Conservation (phyloP, 352 stramenopile species). For the Globisporangium middletonii region DNA sequence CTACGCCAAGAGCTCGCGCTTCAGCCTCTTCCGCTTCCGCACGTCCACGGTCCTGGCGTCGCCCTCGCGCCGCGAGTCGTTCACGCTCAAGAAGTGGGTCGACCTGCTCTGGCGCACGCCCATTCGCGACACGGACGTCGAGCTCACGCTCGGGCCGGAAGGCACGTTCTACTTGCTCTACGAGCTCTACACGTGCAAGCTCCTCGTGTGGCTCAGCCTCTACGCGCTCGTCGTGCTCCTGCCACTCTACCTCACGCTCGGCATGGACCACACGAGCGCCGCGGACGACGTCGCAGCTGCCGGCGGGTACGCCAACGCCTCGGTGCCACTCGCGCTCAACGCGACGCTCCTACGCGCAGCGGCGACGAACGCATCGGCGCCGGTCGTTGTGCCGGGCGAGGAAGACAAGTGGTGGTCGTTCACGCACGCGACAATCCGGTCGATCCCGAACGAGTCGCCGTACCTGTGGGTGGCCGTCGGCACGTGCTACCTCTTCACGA, state of each 20-base stretch:
- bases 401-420: conserved; percentile 72
- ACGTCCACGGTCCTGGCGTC: conserved; percentile 39
- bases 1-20: conserved; percentile 55
- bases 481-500: conserved; percentile 72
- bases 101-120: conserved; percentile 68
- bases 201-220: conserved; percentile 52
- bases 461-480: conserved; percentile 74
- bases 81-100: conserved; percentile 55
- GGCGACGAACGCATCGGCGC: neutral
- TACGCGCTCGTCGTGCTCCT: conserved; percentile 67
- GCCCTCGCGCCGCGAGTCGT: conserved; percentile 23
- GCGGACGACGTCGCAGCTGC: neutral
- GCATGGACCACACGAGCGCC: conserved; percentile 20
- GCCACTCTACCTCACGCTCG: conserved; percentile 63
- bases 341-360: neutral
- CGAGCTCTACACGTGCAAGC: conserved; percentile 65
- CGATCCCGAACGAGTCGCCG: conserved; percentile 67
- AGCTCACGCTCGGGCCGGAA: conserved; percentile 60
- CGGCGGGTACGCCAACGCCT: neutral
- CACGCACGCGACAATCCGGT: conserved; percentile 70
- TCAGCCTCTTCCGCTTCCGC: conserved; percentile 67
- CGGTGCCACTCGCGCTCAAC: neutral
- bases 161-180: conserved; percentile 84
- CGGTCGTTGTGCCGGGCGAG: conserved; percentile 7
- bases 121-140: conserved; percentile 59